phyloP scores from a whole-genome alignment of 2,329 filamentous ascomycete genomes.

The Fusarium bulbicola region DNA sequence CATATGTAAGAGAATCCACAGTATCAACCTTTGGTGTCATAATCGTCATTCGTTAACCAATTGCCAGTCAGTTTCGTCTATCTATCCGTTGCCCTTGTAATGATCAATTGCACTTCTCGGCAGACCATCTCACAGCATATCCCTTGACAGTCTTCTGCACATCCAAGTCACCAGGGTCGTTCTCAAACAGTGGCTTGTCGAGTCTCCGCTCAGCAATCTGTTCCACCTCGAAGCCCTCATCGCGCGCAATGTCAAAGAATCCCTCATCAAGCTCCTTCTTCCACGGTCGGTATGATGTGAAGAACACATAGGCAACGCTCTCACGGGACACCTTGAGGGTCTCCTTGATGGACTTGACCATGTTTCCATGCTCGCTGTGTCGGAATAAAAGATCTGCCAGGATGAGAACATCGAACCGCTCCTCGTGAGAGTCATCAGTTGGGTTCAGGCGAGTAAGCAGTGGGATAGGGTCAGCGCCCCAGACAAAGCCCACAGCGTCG shows the following conservation, averaged over 20 bases:
- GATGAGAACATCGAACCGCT: constrained; percentile 80
- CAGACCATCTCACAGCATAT: constrained; percentile 75
- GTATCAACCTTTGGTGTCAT: constrained; percentile 15
- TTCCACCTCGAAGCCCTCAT: constrained; percentile 77
- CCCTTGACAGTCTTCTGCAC: constrained; percentile 85
- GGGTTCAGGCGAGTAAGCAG: constrained; percentile 67
- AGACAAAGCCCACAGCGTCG: constrained; percentile 78
- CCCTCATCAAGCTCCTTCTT: constrained; percentile 82
- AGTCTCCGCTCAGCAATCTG: constrained; percentile 84
- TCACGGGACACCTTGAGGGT: constrained; percentile 66
- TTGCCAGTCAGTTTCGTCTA: neutral
- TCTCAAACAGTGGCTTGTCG: constrained; percentile 88
- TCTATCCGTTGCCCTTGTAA: neutral
- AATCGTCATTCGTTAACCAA: constrained; percentile 31
- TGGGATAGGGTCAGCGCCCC: constrained; percentile 73
- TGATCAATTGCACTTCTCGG: constrained; percentile 40
- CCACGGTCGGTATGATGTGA: constrained; percentile 95
- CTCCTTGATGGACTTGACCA: constrained; percentile 75
- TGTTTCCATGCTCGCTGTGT: constrained; percentile 83
- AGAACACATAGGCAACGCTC: constrained; percentile 84
- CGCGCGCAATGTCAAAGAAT: constrained; percentile 82
- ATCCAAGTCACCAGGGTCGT: constrained; percentile 85
- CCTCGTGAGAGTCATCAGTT: constrained; percentile 22
- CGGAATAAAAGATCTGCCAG: constrained; percentile 92
- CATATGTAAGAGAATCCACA: neutral